Evolutionary conservation across 768 basidiomycete genomes (phyloP).

Genomic region (Boletus rubescentipes): DNA sequence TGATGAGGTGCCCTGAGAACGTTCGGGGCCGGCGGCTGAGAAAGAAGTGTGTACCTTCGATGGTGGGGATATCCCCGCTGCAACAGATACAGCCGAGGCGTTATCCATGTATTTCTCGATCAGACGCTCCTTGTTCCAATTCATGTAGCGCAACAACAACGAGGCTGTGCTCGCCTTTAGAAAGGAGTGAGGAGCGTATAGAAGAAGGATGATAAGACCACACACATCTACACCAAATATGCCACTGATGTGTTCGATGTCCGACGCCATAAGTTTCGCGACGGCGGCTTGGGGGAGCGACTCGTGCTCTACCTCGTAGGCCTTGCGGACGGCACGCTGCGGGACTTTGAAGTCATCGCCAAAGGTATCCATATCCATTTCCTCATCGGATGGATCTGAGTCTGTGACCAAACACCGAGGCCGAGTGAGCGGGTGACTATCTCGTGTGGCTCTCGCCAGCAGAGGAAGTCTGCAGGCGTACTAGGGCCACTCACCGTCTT

Average conservation of each 20-base stretch:
- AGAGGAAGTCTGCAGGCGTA: constrained; percentile 10
- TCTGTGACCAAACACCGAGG: constrained; percentile 24
- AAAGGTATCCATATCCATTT: constrained; percentile 68
- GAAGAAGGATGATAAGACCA: constrained; percentile 17
- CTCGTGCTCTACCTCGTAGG: constrained; percentile 86
- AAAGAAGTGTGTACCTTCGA: constrained; percentile 20
- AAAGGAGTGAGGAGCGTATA: neutral
- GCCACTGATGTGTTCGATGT: constrained; percentile 83
- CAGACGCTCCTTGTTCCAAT: constrained; percentile 95
- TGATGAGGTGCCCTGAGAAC: constrained; percentile 29
- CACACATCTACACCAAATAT: constrained; percentile 89
- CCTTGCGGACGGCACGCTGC: constrained; percentile 56
- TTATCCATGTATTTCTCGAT: constrained; percentile 99
- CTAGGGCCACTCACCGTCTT: constrained; percentile 44
- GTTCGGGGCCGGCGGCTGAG: constrained; percentile 33
- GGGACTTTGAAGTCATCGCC: constrained; percentile 63
- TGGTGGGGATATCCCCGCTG: constrained; percentile 65
- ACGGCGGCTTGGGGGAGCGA: constrained; percentile 71
- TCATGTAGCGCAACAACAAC: constrained; percentile 76
- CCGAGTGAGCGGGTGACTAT: constrained; percentile 20
- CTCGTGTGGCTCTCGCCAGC: constrained; percentile 22
- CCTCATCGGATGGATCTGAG: constrained; percentile 51
- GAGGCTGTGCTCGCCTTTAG: constrained; percentile 65
- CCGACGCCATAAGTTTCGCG: constrained; percentile 71
- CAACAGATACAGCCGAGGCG: constrained; percentile 62